A percentile compares a stretch with the other conserved stretches of the same genome.
Evolutionary conservation across 2,329 filamentous ascomycete genomes (phyloP).

Genomic region (Biscogniauxia sp.): DNA sequence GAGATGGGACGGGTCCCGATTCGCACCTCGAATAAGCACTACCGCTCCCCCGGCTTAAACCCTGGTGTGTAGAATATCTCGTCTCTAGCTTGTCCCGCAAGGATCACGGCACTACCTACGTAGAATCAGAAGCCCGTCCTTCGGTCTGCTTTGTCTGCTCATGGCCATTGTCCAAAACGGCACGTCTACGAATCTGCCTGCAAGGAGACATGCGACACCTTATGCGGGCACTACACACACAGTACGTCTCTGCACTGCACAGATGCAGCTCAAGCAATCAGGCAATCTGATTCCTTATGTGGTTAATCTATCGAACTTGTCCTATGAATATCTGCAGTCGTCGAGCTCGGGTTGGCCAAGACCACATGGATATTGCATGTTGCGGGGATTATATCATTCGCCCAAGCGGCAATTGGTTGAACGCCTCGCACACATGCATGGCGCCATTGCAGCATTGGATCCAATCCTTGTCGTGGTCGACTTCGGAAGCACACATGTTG

Average conservation of each 20-base stretch:
- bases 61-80: slow-evolving; percentile 15
- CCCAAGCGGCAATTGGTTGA: slow-evolving; percentile 16
- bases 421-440: slow-evolving; percentile 18
- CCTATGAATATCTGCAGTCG: slow-evolving; percentile 15
- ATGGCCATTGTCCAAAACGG: slow-evolving; percentile 10
- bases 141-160: slow-evolving; percentile 8
- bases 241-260: slow-evolving; percentile 8
- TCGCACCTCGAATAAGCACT: slow-evolving; percentile 24
- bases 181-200: slow-evolving; percentile 20
- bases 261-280: slow-evolving; percentile 26
- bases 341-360: slow-evolving; percentile 11
- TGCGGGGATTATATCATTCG: slow-evolving; percentile 29
- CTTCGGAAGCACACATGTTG: slow-evolving; percentile 21
- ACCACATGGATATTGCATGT: slow-evolving; percentile 16
- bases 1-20: slow-evolving; percentile 27
- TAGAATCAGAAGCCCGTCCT: slow-evolving; percentile 15
- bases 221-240: slow-evolving; percentile 15
- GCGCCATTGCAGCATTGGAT: slow-evolving; percentile 17
- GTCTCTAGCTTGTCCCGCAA: slow-evolving; percentile 8
- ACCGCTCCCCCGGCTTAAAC: slow-evolving; percentile 18
- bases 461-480: slow-evolving; percentile 20
- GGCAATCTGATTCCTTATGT: slow-evolving; percentile 14
- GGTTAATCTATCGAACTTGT: slow-evolving; percentile 19
- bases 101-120: slow-evolving; percentile 1
- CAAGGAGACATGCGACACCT: slow-evolving; percentile 27